Evolutionary conservation across 2,329 filamentous ascomycete genomes (phyloP).

Genomic region (Exserohilum turcica): DNA sequence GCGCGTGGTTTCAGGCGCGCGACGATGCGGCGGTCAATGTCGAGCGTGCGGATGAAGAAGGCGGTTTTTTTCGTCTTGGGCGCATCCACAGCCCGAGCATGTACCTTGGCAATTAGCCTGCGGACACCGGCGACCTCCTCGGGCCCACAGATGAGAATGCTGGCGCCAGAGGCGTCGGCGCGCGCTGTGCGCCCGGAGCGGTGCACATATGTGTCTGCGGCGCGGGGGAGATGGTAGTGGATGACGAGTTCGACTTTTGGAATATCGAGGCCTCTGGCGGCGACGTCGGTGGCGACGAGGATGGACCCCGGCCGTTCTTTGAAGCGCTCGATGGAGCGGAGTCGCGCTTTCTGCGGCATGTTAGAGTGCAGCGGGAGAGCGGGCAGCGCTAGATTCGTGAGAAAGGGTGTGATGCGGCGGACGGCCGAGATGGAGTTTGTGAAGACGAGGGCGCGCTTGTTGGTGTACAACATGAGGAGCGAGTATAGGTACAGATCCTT

Average conservation of each 20-base stretch:
- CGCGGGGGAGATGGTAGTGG: slow-evolving; percentile 92
- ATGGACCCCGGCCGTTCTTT: slow-evolving; percentile 68
- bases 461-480: slow-evolving; percentile 79
- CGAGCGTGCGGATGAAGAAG: slow-evolving; percentile 77
- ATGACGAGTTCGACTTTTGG: slow-evolving; percentile 85
- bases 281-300: slow-evolving; percentile 90
- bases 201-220: slow-evolving; percentile 93
- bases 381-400: slow-evolving; percentile 79
- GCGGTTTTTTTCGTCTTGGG: slow-evolving; percentile 58
- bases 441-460: slow-evolving; percentile 83
- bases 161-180: slow-evolving; percentile 75
- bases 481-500: slow-evolving; percentile 97
- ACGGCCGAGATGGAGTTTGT: slow-evolving; percentile 95
- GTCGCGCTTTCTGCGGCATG: slow-evolving; percentile 93
- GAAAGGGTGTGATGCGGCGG: slow-evolving; percentile 79
- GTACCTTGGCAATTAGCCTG: slow-evolving; percentile 84
- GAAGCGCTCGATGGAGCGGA: slow-evolving; percentile 92
- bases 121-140: slow-evolving; percentile 88
- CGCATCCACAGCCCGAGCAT: slow-evolving; percentile 61
- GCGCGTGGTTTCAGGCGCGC: slow-evolving; percentile 76
- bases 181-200: slow-evolving; percentile 93
- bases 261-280: slow-evolving; percentile 91
- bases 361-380: slow-evolving; percentile 84
- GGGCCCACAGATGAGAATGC: slow-evolving; percentile 85
- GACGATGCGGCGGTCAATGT: slow-evolving; percentile 81